Evolutionary conservation across 1,284 basidiomycete species (phyloP), one percentile per base, ranked within the genome.

Genomic region (Rhodotorula sp.): DNA sequence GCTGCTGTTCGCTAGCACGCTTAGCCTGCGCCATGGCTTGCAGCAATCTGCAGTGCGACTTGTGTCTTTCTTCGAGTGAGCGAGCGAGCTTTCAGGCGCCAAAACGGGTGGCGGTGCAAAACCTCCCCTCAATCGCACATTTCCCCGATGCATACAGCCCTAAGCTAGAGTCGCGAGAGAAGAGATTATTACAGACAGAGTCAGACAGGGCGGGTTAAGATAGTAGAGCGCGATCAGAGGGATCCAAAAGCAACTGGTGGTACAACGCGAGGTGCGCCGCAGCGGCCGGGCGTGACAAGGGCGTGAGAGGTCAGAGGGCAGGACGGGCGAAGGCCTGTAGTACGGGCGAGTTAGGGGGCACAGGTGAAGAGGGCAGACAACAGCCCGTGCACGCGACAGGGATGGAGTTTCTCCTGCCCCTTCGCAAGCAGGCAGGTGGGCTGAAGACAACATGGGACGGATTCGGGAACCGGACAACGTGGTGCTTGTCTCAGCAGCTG

Each of bases 401-500:
- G n/a, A n/a, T n/a, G n/a, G n/a, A n/a, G n/a, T n/a, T n/a, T n/a
- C n/a, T n/a, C n/a, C n/a, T n/a, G n/a, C n/a, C n/a, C 37, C 37
- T 3, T 42, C 37, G 37, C 2, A 10, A 4, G 37, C 37, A 42
- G 37, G 7, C 10, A 42, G 37, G 10, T 12, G 37, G 37, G 37
- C n/a, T 42, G 37, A 42, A 42, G 37, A 42, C 37, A 42, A 42
- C 37, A 42, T 14, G 37, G 37, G 37, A 42, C 37, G 37, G 37
- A 42, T 42, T 42, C 37, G 37, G 37, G 37, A 42, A 14, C 14
- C 37, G 37, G 37, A 42, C 37, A 14, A 42, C 37, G 10, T 14
- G 37, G 37, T 37, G 37, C 37, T 42, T 12, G 10, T 14, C 37
- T 68, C 51, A 75, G 64, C 74, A 75, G 2, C 61, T 37, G 63